Conservation (phyloP, 1,284 basidiomycete species). For the Polyporus tsugae region DNA sequence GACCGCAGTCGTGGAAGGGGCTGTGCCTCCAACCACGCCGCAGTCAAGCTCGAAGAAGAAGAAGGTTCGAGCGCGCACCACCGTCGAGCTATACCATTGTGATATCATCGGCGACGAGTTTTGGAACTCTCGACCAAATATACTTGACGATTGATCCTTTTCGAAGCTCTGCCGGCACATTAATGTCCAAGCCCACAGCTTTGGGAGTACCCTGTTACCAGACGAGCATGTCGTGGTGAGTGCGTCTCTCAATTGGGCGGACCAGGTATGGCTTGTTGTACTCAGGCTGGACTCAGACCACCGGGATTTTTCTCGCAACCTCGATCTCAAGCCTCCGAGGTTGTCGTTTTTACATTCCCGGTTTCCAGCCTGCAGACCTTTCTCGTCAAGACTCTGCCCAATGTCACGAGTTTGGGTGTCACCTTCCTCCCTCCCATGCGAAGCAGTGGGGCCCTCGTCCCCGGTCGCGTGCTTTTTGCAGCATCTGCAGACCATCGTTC, state of each 20-base stretch:
- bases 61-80: conserved; percentile 48
- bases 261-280: too few species aligned
- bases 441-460: background rate
- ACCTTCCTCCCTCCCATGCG: too few species aligned
- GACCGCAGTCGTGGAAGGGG: background rate
- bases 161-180: background rate
- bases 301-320: too few species aligned
- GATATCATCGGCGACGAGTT: conserved; percentile 87
- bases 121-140: conserved; percentile 66
- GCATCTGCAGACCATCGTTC: too few species aligned
- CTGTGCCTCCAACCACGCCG: background rate
- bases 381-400: too few species aligned
- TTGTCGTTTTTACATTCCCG: too few species aligned
- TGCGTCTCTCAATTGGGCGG: background rate
- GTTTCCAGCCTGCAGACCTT: too few species aligned
- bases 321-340: too few species aligned
- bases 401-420: too few species aligned
- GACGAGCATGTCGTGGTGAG: background rate
- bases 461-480: too few species aligned
- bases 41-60: conserved; percentile 38
- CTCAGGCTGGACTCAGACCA: too few species aligned
- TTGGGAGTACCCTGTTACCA: background rate
- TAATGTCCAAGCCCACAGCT: background rate
- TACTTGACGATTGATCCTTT: conserved; percentile 46
- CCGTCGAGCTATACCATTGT: conserved; percentile 72